Percentiles rank a stretch among this genome's conserved stretches.
These are phyloP conservation scores for Nepenthes gracilis DNA, from an alignment of 148 eudicot species.

Conservation along the genomic window DNA sequence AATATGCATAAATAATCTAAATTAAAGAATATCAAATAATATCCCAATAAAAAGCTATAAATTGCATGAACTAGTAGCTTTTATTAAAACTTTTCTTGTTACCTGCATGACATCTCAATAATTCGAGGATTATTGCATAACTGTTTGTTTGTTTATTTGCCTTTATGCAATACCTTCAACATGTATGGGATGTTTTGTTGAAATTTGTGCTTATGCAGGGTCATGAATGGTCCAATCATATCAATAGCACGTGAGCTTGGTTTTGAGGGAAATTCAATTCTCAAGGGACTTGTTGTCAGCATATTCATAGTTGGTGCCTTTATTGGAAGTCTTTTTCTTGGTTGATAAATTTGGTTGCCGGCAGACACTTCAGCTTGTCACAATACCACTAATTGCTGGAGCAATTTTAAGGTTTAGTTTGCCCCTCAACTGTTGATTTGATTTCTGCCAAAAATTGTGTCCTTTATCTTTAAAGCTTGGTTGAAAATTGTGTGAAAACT, in stretches of 20 bases:
- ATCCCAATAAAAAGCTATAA: no score
- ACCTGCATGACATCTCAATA: no score
- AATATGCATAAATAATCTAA: no score
- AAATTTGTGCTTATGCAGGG: constrained; percentile 32
- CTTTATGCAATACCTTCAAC: neutral
- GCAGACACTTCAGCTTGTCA: constrained; percentile 60
- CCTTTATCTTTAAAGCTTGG: no score
- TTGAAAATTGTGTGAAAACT: no score
- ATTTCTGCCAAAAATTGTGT: neutral
- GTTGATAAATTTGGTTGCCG: constrained; percentile 66
- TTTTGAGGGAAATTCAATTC: constrained; percentile 62
- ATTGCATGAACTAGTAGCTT: no score
- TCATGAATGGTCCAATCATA: constrained; percentile 76
- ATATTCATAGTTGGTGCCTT: constrained; percentile 79
- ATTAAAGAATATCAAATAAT: no score
- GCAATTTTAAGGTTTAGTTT: constrained; percentile 52
- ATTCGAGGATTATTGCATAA: no score
- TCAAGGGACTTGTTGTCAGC: constrained; percentile 80
- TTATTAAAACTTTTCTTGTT: no score
- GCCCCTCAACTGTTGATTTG: constrained; percentile 5
- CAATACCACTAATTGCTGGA: constrained; percentile 65
- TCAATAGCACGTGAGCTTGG: constrained; percentile 71
- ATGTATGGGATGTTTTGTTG: neutral
- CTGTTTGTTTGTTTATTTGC: no score
- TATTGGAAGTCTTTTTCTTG: constrained; percentile 49